Evolutionary conservation across 1,284 basidiomycete species (phyloP).

Genomic region (Neotropicomus parvogracilis): DNA sequence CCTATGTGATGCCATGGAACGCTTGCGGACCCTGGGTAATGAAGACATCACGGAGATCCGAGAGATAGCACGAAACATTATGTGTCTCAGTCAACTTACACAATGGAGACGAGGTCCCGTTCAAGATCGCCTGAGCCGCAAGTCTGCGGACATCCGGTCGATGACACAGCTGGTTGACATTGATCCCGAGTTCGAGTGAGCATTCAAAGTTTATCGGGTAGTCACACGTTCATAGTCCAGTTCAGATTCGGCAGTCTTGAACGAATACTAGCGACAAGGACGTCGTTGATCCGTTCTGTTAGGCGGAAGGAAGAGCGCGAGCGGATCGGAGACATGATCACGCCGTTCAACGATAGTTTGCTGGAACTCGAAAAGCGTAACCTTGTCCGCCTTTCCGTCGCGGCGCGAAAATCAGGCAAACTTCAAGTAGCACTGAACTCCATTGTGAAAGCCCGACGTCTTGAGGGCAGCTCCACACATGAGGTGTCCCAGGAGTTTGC

Average conservation of each 20-base stretch:
- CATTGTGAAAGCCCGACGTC: conserved; percentile 67
- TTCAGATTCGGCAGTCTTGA: conserved; percentile 78
- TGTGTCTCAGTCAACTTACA: conserved; percentile 74
- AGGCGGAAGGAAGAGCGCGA: conserved; percentile 61
- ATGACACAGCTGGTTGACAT: conserved; percentile 49
- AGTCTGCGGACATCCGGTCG: conserved; percentile 33
- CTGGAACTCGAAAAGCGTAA: conserved; percentile 66
- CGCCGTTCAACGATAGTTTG: conserved; percentile 52
- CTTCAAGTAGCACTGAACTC: conserved; percentile 86
- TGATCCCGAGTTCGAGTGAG: conserved; percentile 65
- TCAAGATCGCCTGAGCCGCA: conserved; percentile 38
- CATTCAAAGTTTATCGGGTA: conserved; percentile 1
- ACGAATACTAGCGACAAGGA: conserved; percentile 75
- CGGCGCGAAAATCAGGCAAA: conserved; percentile 69
- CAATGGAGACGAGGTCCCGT: conserved; percentile 47
- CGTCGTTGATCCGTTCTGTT: conserved; percentile 74
- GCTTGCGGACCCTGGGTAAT: conserved; percentile 62
- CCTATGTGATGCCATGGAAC: conserved; percentile 58
- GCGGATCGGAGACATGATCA: conserved; percentile 68
- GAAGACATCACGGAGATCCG: conserved; percentile 78
- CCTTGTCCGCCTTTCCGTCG: conserved; percentile 69
- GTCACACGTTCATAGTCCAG: conserved; percentile 13
- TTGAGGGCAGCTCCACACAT: conserved; percentile 50
- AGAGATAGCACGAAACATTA: conserved; percentile 61
- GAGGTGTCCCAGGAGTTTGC: conserved; percentile 81